These are phyloP conservation scores for Leccinum incarnatum DNA, from an alignment of 768 basidiomycete genomes.

Conservation along the genomic window DNA sequence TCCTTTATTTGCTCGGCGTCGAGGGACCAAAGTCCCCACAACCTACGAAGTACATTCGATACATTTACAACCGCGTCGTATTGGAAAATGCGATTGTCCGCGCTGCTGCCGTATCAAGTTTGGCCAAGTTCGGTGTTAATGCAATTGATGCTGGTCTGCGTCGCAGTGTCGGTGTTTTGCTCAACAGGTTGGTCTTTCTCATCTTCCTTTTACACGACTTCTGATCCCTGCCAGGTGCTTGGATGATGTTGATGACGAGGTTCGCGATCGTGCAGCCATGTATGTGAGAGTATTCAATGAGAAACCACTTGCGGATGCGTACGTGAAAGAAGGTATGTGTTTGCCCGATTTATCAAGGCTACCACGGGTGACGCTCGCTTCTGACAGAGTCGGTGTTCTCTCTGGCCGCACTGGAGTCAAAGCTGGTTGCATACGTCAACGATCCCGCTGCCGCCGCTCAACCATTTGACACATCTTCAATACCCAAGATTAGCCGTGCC, in stretches of 20 bases:
- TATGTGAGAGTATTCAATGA: conserved; percentile 85
- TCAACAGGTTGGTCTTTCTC: conserved; percentile 62
- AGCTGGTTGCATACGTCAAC: conserved; percentile 91
- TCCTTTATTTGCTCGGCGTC: conserved; percentile 90
- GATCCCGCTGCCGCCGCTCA: conserved; percentile 66
- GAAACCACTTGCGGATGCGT: conserved; percentile 75
- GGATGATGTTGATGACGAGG: conserved; percentile 98
- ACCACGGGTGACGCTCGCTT: neutral
- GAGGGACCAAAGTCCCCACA: conserved; percentile 97
- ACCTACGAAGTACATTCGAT: conserved; percentile 97
- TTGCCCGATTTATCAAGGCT: neutral
- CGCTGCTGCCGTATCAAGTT: conserved; percentile 90
- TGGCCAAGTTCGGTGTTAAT: conserved; percentile 97
- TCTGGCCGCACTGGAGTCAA: conserved; percentile 82
- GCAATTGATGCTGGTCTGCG: conserved; percentile 74
- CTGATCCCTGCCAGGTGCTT: conserved; percentile 60
- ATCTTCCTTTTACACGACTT: neutral
- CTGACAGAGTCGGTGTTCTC: conserved; percentile 88
- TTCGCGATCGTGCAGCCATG: conserved; percentile 94
- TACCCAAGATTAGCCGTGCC: conserved; percentile 92
- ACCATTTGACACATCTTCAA: conserved; percentile 78
- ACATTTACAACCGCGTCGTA: conserved; percentile 99
- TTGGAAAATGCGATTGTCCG: conserved; percentile 97
- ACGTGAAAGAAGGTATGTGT: conserved; percentile 84
- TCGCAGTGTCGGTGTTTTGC: conserved; percentile 82